A percentile compares a stretch with the other conserved stretches of the same genome.
Conservation (phyloP, 371 early-diverging fungal species). For the Mucor piriformis region DNA sequence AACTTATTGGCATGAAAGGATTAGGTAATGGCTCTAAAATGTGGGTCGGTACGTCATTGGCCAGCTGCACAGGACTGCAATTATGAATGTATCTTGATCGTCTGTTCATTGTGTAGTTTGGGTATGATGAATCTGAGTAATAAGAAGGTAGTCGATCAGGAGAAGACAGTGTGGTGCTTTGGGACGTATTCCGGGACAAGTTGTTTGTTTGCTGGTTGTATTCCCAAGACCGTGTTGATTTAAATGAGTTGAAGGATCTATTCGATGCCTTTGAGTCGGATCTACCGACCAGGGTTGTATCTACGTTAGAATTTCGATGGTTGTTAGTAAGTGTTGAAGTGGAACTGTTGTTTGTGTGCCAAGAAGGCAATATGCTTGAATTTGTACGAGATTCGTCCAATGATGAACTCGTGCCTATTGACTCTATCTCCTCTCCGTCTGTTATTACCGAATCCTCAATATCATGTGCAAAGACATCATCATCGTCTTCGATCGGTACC, state of each 20-base stretch:
- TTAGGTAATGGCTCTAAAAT: constrained; percentile 17
- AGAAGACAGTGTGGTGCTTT: constrained; percentile 22
- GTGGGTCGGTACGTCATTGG: constrained; percentile 26
- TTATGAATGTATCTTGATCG: not conserved
- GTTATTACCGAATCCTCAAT: constrained; percentile 10
- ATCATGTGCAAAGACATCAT: constrained; percentile 19
- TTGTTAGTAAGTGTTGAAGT: constrained; percentile 5
- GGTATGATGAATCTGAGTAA: constrained; percentile 1
- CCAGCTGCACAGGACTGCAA: not conserved
- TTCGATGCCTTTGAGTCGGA: constrained; percentile 24
- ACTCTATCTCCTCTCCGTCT: constrained; percentile 11
- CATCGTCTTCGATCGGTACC: constrained; percentile 54
- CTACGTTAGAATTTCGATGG: constrained; percentile 5
- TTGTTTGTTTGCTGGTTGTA: constrained; percentile 18
- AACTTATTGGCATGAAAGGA: not conserved
- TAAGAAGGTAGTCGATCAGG: constrained; percentile 23
- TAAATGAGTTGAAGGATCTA: constrained; percentile 33
- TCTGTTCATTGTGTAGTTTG: not conserved
- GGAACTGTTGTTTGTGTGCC: constrained; percentile 12
- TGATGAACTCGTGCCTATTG: constrained; percentile 5
- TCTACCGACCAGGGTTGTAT: constrained; percentile 20
- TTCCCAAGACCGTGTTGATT: constrained; percentile 36
- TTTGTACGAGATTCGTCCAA: constrained; percentile 3
- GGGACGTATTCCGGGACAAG: constrained; percentile 31
- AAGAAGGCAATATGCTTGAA: constrained; percentile 6